A percentile compares a stretch with the other conserved stretches of the same genome.
Conservation (phyloP, 164 flowering plant species). For the Dillenia turbinata region DNA sequence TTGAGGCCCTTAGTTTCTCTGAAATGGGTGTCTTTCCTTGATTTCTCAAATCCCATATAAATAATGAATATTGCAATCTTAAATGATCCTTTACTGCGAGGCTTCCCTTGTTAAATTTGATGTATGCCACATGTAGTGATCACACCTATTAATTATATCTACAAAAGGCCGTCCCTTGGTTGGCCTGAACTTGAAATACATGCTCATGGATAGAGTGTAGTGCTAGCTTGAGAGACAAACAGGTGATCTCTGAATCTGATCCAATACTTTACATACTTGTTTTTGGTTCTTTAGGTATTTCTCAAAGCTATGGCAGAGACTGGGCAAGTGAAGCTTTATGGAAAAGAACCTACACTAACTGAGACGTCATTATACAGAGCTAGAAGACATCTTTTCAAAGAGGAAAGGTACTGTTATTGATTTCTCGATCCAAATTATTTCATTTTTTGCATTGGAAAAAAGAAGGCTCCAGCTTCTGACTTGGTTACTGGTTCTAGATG, state of each 20-base stretch:
- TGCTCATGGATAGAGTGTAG: too few species aligned
- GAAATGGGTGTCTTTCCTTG: too few species aligned
- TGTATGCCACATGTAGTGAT: too few species aligned
- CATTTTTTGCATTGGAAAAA: neutral
- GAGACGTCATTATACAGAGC: constrained; percentile 86
- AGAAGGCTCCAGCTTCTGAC: neutral
- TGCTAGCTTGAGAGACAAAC: neutral
- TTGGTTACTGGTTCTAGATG: too few species aligned
- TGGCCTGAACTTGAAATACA: too few species aligned
- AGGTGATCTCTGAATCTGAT: neutral
- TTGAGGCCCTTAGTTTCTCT: too few species aligned
- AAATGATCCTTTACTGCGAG: too few species aligned
- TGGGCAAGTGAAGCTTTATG: constrained; percentile 86
- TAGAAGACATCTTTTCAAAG: constrained; percentile 81
- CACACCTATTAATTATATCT: too few species aligned
- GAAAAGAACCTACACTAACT: constrained; percentile 85
- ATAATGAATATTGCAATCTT: too few species aligned
- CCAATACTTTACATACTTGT: neutral
- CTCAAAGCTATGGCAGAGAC: constrained; percentile 96
- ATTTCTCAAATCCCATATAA: too few species aligned
- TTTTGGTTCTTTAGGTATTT: constrained; percentile 52
- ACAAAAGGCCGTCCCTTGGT: too few species aligned
- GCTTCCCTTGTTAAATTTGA: too few species aligned
- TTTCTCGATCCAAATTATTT: neutral
- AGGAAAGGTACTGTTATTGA: constrained; percentile 66